Base-by-base conservation (phyloP, 306 rosid genomes). In the Erythrophleum fordii region DNA sequence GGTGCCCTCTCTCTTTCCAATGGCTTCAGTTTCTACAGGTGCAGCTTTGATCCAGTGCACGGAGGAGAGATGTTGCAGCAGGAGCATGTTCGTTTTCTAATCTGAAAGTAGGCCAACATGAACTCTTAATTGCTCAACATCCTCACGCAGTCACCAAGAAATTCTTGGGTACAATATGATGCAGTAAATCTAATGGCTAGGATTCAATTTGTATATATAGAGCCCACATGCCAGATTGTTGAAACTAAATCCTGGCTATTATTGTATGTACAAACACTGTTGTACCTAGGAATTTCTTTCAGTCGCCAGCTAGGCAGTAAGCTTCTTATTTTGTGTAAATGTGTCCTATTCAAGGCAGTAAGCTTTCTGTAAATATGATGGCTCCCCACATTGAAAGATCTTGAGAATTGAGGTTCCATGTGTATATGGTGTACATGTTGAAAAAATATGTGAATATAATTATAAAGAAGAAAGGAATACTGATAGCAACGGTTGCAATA, bases 61-160 rank as follows among this genome's bases (percentile, higher is more conserved):
- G 97, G 97, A 61, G 98, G 94, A 78, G 94, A 86, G 76, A 87
- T 91, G 98, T 45, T 86, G 79, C 98, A 85, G 87, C 87, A 72
- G 87, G 97, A 93, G 81, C 85, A 84, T 73, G 84, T 91, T 72
- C 89, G 89, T 35, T 93, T 93, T 83, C 86, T 91, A 17, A 76
- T 78, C 85, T 69, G 89, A 88, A 45, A 83, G 75, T 61, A 72
- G 75, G 72, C 79, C 76, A 8, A 77, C 79, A 81, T 89, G 74
- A 84, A 66, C 64, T 23, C n/a, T 48, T 72, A 34, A 51, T 55
- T 72, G 41, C 31, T 51, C 79, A 18, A 53, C 48, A 60, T 73
- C 22, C 25, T 66, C 42, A 17, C 25, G n/a, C 26, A 23, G 31
- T 41, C 26, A 35, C 14, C 18, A 18, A 22, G 1, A 56, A 62